phyloP scores from a whole-genome alignment of 2,329 filamentous ascomycete species.

The Talaromyces albobiverticillius region DNA sequence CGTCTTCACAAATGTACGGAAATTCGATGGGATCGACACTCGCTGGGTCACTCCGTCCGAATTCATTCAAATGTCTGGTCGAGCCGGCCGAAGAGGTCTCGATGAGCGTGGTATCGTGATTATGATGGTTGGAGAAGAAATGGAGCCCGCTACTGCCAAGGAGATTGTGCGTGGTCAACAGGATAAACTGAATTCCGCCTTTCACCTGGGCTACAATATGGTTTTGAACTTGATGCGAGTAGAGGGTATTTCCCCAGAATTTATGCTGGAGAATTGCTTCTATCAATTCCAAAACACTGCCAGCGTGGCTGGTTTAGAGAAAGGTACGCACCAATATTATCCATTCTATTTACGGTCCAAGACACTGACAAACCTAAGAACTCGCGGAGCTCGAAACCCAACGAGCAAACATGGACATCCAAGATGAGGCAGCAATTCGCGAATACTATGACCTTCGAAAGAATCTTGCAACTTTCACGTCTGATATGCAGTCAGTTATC shows the following conservation, averaged over 20 bases:
- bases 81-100: slow-evolving; percentile 92
- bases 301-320: slow-evolving; percentile 78
- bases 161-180: slow-evolving; percentile 95
- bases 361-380: slow-evolving; percentile 48
- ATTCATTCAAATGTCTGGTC: slow-evolving; percentile 98
- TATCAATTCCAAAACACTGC: slow-evolving; percentile 97
- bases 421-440: slow-evolving; percentile 83
- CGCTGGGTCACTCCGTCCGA: slow-evolving; percentile 90
- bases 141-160: slow-evolving; percentile 91
- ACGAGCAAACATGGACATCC: slow-evolving; percentile 69
- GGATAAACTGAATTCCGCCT: slow-evolving; percentile 95
- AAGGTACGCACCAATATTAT: slow-evolving; percentile 41
- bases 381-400: slow-evolving; percentile 74
- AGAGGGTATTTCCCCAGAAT: slow-evolving; percentile 98
- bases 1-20: slow-evolving; percentile 95
- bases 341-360: background rate
- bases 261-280: slow-evolving; percentile 98
- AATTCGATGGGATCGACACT: slow-evolving; percentile 80
- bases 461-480: slow-evolving; percentile 76
- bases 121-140: slow-evolving; percentile 98
- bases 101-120: slow-evolving; percentile 98
- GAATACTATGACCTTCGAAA: slow-evolving; percentile 91
- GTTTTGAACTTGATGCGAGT: slow-evolving; percentile 93
- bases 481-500: slow-evolving; percentile 88
- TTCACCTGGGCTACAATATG: slow-evolving; percentile 99